Percentiles rank a stretch among this genome's conserved stretches.
Evolutionary conservation across 2,329 filamentous ascomycete species (phyloP).

Genomic region (Neofusicoccum umdonicola): DNA sequence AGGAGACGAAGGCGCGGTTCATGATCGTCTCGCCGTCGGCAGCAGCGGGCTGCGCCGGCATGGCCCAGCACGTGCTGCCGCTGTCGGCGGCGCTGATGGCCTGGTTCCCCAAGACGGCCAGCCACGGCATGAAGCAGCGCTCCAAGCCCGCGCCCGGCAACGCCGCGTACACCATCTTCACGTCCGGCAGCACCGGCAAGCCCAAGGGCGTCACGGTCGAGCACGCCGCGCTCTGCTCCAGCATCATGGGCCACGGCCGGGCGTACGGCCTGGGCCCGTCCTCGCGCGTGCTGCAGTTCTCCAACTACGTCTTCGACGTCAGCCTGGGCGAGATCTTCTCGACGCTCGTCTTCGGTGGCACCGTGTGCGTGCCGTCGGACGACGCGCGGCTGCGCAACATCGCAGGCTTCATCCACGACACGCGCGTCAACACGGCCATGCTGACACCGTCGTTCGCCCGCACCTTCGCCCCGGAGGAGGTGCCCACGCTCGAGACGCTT

Average conservation of each 20-base stretch:
- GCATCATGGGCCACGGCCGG: slow-evolving; percentile 7
- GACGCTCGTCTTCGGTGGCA: slow-evolving; percentile 34
- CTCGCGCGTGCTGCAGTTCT: slow-evolving; percentile 40
- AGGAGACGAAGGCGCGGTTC: neutral
- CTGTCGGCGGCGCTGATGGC: slow-evolving; percentile 38
- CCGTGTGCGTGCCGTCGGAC: slow-evolving; percentile 40
- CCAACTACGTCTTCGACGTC: slow-evolving; percentile 39
- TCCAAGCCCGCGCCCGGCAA: neutral
- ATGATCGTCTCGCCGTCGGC: too few relatives aligned
- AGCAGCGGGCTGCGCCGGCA: neutral
- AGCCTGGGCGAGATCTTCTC: slow-evolving; percentile 37
- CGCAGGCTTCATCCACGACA: slow-evolving; percentile 24
- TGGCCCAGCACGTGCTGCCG: slow-evolving; percentile 30
- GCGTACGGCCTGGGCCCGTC: slow-evolving; percentile 22
- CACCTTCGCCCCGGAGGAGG: slow-evolving; percentile 33
- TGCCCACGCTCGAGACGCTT: slow-evolving; percentile 42
- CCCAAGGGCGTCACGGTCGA: slow-evolving; percentile 32
- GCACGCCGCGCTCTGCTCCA: slow-evolving; percentile 26
- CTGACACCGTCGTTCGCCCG: slow-evolving; percentile 40
- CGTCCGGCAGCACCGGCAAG: slow-evolving; percentile 26
- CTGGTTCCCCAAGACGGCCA: neutral
- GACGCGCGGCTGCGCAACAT: slow-evolving; percentile 40
- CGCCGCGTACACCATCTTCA: slow-evolving; percentile 25
- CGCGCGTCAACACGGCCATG: slow-evolving; percentile 30
- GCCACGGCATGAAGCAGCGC: neutral